Conservation (phyloP, 192 early-diverging fungal species). For the Coemansia sp. region DNA sequence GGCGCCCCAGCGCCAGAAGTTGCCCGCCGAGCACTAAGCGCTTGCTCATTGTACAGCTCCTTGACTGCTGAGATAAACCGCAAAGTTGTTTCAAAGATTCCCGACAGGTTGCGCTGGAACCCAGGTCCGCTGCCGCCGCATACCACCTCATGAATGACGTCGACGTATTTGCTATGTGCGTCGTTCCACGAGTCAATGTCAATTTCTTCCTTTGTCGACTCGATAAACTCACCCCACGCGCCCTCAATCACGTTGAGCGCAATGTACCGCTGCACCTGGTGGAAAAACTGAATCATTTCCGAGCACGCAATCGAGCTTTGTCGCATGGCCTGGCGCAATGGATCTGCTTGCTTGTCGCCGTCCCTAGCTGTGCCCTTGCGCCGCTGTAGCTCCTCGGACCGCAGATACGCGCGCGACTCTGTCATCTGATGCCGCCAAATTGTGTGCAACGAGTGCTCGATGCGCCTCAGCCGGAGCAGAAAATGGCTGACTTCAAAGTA, state of each 20-base stretch:
- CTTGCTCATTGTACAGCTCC: conserved; percentile 56
- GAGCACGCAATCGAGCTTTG: conserved; percentile 65
- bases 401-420: conserved; percentile 51
- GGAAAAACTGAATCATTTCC: conserved; percentile 93
- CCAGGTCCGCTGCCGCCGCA: conserved; percentile 36
- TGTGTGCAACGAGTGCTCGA: conserved; percentile 71
- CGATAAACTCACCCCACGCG: conserved; percentile 80
- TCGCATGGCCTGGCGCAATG: conserved; percentile 64
- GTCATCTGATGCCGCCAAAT: conserved; percentile 81
- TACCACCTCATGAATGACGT: conserved; percentile 66
- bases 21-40: conserved; percentile 27
- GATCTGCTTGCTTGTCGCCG: background rate
- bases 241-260: conserved; percentile 90
- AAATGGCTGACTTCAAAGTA: conserved; percentile 87
- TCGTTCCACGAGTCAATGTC: conserved; percentile 82
- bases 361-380: conserved; percentile 8
- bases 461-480: conserved; percentile 85
- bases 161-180: conserved; percentile 76
- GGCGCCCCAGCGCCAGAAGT: background rate
- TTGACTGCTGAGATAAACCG: conserved; percentile 56
- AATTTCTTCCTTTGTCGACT: conserved; percentile 17
- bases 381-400: conserved; percentile 31
- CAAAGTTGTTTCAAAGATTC: conserved; percentile 66
- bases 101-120: conserved; percentile 52
- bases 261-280: conserved; percentile 92